Evolutionary conservation across 169 alveolate species (phyloP), one percentile per base, ranked within the genome.

Genomic region (Plasmodium reichenowi): DNA sequence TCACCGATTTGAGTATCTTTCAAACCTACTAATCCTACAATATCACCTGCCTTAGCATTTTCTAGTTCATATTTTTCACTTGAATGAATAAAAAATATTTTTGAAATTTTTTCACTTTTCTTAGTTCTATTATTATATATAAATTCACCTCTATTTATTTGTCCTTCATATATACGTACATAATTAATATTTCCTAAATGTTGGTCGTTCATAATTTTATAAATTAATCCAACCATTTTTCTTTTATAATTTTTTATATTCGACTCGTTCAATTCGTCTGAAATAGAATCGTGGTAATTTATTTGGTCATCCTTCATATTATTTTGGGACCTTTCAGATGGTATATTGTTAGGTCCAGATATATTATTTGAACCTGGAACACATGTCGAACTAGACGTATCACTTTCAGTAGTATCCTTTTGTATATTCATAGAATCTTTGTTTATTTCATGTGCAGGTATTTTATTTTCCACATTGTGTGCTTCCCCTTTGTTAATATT

Each of bases 1-100:
- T 96, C 98, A 1, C 98, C 98, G 3, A 97, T 96, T 72, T 93
- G 92, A 58, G 94, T 88, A 72, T 93, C 96, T 89, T 95, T 95
- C 52, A 94, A 88, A 13, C 98, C 98, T 43, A 93, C 97, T 89
- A 91, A 60, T 1, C 96, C 95, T 15, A 93, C 97, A 48, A 93
- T 93, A 66, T 93, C 96, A 15, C 97, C 96, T 32, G 95, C 96
- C 7, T 74, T 93, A 5, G 96, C 95, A 73, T 54, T 74, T 56
- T 92, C 85, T 22, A 93, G 86, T 73, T 93, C 97, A 74, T 93
- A 93, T 54, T 97, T 89, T 76, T 93, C 93, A 92, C 96, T 95
- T 12, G 97, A 92, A 89, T 96, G 98, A 54, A 96, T 93, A 76
- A 96, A 78, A 63, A 95, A 94, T 56, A 96, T 90, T 38, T 96